Evolutionary conservation across 495 filamentous ascomycete genomes (phyloP), one percentile per base, ranked within the genome.

Genomic region (Lichenothelia convexa): DNA sequence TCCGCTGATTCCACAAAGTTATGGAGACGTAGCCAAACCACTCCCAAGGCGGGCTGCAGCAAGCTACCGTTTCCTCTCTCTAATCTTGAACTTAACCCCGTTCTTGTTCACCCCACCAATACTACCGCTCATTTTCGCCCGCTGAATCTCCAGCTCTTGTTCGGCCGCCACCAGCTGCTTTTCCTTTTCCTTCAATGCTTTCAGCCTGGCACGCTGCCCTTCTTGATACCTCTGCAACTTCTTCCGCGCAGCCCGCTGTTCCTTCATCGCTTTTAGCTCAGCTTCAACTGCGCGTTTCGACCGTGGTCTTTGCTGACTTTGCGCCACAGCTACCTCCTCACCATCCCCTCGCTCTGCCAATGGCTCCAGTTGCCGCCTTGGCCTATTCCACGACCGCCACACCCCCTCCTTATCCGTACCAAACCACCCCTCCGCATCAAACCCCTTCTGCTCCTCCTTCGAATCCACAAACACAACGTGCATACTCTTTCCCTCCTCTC

Each of bases 51-150:
- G n/a, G n/a, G n/a, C n/a, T n/a, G n/a, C n/a, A n/a, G n/a, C n/a
- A n/a, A n/a, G n/a, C n/a, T n/a, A 91, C 49, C 71, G 68, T 65
- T 91, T 93, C 46, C 85, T 65, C 62, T 83, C 78, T 35, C 74
- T 59, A 15, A 84, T 63, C 62, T 89, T 91, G 59, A 78, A 86
- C 58, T 78, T 86, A 50, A 78, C 64, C 11, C 85, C 83, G 20
- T 69, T 56, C 58, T 86, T 89, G 44, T 80, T 89, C 36, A 77
- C 63, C 7, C 84, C 83, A 29, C 78, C 78, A 5, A 81, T 64
- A 3, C 70, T 79, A 19, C 87, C 87, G 32, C 71, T 74, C 84
- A 93, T 83, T 54, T 64, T 70, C n/a, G 64, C 75, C 27, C 75
- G 63, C 50, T 84, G 80, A 42, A 78, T 50, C 35, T 87, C 86